Conservation (phyloP, 2,329 filamentous ascomycete genomes). For the Diaporthe sp. region DNA sequence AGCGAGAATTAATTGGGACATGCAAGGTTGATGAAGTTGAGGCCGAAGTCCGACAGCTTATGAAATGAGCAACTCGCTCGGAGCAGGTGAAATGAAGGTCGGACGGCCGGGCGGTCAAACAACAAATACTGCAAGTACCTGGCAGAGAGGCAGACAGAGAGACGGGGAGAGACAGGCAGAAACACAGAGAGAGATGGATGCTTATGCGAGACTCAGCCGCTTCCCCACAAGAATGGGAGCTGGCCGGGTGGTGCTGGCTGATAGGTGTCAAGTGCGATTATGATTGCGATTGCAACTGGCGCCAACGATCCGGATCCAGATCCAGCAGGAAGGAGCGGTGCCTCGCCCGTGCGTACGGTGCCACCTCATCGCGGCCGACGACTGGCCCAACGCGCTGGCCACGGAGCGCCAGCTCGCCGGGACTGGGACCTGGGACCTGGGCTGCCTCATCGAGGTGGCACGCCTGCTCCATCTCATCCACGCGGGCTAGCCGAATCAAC, state of each 20-base stretch:
- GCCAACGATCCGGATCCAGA: constrained; percentile 28
- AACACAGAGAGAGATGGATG: constrained; percentile 7
- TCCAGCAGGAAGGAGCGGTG: constrained; percentile 32
- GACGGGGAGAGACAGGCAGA: background rate
- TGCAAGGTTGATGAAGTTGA: constrained; percentile 13
- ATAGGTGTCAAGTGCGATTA: constrained; percentile 14
- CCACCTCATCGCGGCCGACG: constrained; percentile 23
- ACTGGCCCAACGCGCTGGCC: background rate
- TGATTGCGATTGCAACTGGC: constrained; percentile 13
- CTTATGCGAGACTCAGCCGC: constrained; percentile 32
- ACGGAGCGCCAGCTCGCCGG: constrained; percentile 3
- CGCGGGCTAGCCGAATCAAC: background rate
- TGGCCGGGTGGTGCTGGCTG: constrained; percentile 28
- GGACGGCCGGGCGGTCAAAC: background rate
- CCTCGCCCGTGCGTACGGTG: constrained; percentile 29
- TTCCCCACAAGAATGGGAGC: constrained; percentile 26
- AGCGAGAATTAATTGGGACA: background rate
- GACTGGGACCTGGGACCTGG: background rate
- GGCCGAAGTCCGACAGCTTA: constrained; percentile 22
- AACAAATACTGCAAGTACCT: background rate
- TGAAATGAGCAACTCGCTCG: constrained; percentile 24
- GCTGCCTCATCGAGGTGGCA: constrained; percentile 2
- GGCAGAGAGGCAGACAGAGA: background rate
- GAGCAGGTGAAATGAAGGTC: constrained; percentile 8
- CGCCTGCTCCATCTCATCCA: background rate